Evolutionary conservation across 148 eudicot genomes (phyloP), one percentile per base, ranked within the genome.

Genomic region (Rhododendron ovatum): DNA sequence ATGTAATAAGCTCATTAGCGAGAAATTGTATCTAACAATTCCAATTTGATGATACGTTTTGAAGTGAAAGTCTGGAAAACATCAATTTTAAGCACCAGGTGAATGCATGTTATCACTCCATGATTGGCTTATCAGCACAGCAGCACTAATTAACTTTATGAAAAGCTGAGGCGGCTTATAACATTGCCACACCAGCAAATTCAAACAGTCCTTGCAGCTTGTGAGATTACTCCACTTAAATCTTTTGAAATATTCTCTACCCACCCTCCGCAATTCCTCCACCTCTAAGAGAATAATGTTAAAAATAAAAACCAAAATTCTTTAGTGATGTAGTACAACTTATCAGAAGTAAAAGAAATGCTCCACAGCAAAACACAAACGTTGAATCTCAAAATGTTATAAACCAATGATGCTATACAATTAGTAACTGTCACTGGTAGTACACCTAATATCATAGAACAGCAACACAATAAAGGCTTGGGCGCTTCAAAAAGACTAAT

Each of bases 111-210:
- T 79, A 47, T n/a, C 35, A 2, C 82, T 37, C 80, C 53, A 79
- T 79, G 82, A n/a, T 24, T 43, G 48, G 57, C 82, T 79, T 11
- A 79, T 47, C 37, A 79, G 82, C 81, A 78, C 81, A 22, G 51
- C 24, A 45, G 81, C 53, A 45, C 53, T 9, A 12, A 45, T 78
- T 78, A 45, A 76, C 26, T 76, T 76, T 20, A 39, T 39, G 26
- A 3, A 37, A 76, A 35, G 78, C 41, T 37, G 78, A 75, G 45
- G n/a, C 7, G 7, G 26, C 80, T 76, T 20, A 76, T 41, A 76
- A 20, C 4, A 41, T 43, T 41, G 80, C 7, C 80, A 39, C 74
- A 20, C 28, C 51, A 43, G 51, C 30, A 20, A 47, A 77, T 77
- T 8, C 28, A 43, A 77, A 24, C 30, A 41, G 28, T 77, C 50